phyloP scores from a whole-genome alignment of 768 basidiomycete species.

The Daedaleopsis sinensis region DNA sequence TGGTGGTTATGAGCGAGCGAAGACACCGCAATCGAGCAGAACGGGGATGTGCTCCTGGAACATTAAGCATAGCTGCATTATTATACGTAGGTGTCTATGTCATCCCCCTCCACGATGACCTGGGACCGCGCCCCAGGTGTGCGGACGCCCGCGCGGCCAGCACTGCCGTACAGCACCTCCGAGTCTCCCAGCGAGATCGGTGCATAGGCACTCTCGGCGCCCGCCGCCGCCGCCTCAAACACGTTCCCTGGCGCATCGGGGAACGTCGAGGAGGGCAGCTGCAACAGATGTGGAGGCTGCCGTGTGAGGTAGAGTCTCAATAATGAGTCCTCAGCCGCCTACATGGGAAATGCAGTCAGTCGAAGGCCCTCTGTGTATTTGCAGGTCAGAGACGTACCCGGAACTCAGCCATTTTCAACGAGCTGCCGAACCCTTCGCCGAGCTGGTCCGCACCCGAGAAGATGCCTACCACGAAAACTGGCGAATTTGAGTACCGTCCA shows the following conservation, averaged over 20 bases:
- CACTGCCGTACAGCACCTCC: background rate
- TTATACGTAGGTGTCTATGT: background rate
- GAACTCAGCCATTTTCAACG: slow-evolving; percentile 93
- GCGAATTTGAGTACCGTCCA: slow-evolving; percentile 87
- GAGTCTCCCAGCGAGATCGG: background rate
- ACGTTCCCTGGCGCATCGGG: slow-evolving; percentile 55
- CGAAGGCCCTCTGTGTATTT: background rate
- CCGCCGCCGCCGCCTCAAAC: slow-evolving; percentile 26
- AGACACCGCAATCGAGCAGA: too few species aligned
- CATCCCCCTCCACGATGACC: background rate
- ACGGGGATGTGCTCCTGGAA: background rate
- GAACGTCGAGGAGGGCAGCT: slow-evolving; percentile 78
- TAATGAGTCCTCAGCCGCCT: slow-evolving; percentile 88
- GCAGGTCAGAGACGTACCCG: slow-evolving; percentile 55
- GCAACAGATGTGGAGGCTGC: slow-evolving; percentile 66
- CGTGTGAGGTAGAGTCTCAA: slow-evolving; percentile 82
- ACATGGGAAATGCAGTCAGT: slow-evolving; percentile 9
- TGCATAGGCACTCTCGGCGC: background rate
- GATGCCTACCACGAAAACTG: slow-evolving; percentile 95
- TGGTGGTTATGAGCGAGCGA: too few species aligned
- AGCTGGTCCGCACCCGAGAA: slow-evolving; percentile 83
- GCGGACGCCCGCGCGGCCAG: background rate
- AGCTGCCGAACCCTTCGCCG: slow-evolving; percentile 93
- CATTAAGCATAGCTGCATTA: background rate
- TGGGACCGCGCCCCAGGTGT: background rate